Percentiles rank a stretch among this genome's conserved stretches.
Evolutionary conservation across 257 asterid genomes (phyloP).

Genomic region (Solanum sejunctum): DNA sequence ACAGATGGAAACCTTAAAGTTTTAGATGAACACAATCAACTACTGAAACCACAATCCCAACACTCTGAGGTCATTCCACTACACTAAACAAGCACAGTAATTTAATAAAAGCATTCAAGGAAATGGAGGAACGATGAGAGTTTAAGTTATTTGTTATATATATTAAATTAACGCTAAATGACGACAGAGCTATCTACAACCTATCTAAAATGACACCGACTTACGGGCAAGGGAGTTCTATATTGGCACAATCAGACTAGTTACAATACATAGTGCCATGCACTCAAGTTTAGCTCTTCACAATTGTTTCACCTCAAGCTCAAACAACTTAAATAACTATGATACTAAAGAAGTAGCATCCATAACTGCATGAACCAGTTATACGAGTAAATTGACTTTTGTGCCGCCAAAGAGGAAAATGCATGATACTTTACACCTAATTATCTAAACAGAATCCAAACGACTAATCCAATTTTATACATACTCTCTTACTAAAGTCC

Average conservation of each 20-base stretch:
- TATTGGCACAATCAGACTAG: neutral
- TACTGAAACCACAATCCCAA: neutral
- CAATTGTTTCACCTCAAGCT: neutral
- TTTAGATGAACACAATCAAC: neutral
- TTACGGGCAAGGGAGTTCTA: neutral
- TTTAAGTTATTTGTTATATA: neutral
- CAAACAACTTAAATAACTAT: neutral
- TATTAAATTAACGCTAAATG: neutral
- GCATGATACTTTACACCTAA: neutral
- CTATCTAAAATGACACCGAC: neutral
- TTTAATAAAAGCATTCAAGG: neutral
- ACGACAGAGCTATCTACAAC: neutral
- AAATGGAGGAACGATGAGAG: neutral
- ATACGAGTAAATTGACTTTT: neutral
- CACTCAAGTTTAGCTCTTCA: neutral
- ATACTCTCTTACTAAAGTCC: too few species aligned
- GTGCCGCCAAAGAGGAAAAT: neutral
- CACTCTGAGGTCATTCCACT: neutral
- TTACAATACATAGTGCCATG: neutral
- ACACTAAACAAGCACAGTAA: neutral
- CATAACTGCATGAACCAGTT: neutral
- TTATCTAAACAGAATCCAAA: too few species aligned
- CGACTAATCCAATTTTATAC: too few species aligned
- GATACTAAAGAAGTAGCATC: neutral
- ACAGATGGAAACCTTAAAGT: neutral